Evolutionary conservation across 495 filamentous ascomycete species (phyloP).

Genomic region (Tuber calosporum): DNA sequence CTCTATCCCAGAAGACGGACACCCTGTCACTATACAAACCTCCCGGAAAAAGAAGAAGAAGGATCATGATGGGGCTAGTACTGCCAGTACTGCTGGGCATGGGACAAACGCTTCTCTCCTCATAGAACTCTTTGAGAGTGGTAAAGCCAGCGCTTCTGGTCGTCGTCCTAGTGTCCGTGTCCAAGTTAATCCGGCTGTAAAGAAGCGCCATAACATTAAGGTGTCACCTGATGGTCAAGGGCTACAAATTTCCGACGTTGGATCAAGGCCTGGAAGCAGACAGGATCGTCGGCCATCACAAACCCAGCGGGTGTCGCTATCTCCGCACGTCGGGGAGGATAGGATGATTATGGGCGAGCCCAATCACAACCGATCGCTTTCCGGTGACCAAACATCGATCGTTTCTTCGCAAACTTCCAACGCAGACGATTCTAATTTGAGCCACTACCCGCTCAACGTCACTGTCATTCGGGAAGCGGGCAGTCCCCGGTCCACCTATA

Average conservation of each 20-base stretch:
- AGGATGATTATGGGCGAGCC: slow-evolving; percentile 36
- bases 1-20: slow-evolving; percentile 92
- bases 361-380: slow-evolving; percentile 32
- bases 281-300: slow-evolving; percentile 35
- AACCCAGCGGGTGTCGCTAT: slow-evolving; percentile 37
- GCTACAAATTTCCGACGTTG: slow-evolving; percentile 33
- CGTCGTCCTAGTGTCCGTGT: slow-evolving; percentile 88
- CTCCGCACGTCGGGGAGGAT: slow-evolving; percentile 38
- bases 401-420: slow-evolving; percentile 31
- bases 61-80: slow-evolving; percentile 46
- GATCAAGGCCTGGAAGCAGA: slow-evolving; percentile 22
- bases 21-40: slow-evolving; percentile 79
- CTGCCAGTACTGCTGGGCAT: slow-evolving; percentile 15
- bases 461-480: slow-evolving; percentile 36
- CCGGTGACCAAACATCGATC: slow-evolving; percentile 39
- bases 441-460: slow-evolving; percentile 33
- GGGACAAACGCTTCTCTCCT: slow-evolving; percentile 64
- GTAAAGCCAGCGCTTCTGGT: slow-evolving; percentile 54
- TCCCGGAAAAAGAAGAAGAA: slow-evolving; percentile 54
- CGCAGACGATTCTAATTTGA: slow-evolving; percentile 27
- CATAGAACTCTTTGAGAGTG: slow-evolving; percentile 96
- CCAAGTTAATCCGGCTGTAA: slow-evolving; percentile 72
- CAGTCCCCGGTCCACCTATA: slow-evolving; percentile 32
- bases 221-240: slow-evolving; percentile 33
- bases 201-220: slow-evolving; percentile 37